Percentiles rank a stretch among this genome's conserved stretches.
These are phyloP conservation scores for Wickerhamomyces hampshirensis DNA, from an alignment of 805 yeast genomes.

Conservation along the genomic window DNA sequence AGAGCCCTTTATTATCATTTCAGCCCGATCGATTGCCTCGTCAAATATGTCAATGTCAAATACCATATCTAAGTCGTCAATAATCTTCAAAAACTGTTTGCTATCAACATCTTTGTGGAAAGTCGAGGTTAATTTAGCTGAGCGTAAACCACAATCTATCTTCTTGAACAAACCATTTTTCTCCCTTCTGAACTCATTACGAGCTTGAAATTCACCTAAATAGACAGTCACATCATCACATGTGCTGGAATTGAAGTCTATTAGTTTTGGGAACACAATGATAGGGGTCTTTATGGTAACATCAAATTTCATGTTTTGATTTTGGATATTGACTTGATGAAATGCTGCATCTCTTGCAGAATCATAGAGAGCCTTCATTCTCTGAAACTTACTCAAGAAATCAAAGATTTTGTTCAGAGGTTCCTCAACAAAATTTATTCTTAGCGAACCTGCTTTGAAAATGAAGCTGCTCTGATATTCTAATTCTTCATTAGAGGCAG, in stretches of 20 bases:
- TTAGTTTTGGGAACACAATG: constrained; percentile 65
- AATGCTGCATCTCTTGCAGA: constrained; percentile 84
- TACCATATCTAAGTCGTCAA: constrained; percentile 57
- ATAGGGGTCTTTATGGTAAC: constrained; percentile 77
- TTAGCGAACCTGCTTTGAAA: constrained; percentile 71
- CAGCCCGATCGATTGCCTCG: constrained; percentile 36
- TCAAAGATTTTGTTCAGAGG: constrained; percentile 64
- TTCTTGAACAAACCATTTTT: constrained; percentile 40
- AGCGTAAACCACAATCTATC: constrained; percentile 65
- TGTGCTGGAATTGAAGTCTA: constrained; percentile 33
- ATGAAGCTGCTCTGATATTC: constrained; percentile 50
- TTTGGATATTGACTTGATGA: constrained; percentile 64
- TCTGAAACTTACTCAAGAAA: constrained; percentile 68
- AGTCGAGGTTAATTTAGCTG: constrained; percentile 61
- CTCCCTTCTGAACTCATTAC: constrained; percentile 47
- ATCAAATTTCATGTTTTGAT: constrained; percentile 63
- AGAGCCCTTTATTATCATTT: constrained; percentile 47
- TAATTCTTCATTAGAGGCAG: constrained; percentile 39
- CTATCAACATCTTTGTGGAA: constrained; percentile 46
- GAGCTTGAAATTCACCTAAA: constrained; percentile 76
- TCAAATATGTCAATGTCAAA: constrained; percentile 57
- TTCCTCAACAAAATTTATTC: constrained; percentile 74
- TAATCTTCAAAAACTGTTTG: constrained; percentile 46
- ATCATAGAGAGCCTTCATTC: constrained; percentile 88
- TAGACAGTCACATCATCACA: constrained; percentile 66